Base-by-base conservation (phyloP, 2,329 filamentous ascomycete genomes). In the Microsporum ferrugineum region DNA sequence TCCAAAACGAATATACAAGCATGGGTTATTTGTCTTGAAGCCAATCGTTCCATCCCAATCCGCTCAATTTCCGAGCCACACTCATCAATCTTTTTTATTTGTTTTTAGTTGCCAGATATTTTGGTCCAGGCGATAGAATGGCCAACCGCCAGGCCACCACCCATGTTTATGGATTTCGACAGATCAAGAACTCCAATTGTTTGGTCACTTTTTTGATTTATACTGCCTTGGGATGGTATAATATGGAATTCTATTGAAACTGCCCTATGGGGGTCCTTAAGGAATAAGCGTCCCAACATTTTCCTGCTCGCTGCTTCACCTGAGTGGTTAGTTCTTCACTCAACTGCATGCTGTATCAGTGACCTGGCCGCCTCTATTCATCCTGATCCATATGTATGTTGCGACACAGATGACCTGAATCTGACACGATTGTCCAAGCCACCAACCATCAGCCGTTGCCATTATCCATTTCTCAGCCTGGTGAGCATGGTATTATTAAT, bases 31-130 rank as follows among this genome's bases (percentile, higher is more conserved):
- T 8, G n/a, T 8, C 29, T 17, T 6, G 8, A 6, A 31, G 29
- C 49, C 49, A 55, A 55, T 55, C 29, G 49, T 33, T 55, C 36
- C 17, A 12, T 31, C 31, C 49, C 12, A 6, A n/a, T 23, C 49
- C 49, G 49, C 10, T 36, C 12, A 55, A 55, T 55, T 55, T 34
- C 49, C 49, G 49, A 55, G 49, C 49, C 49, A 55, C 31, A 53
- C 31, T 36, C 36, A n/a, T 41, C 12, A 41, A 14, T 39, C 12
- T 38, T 38, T 38, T 38, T 38, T 38, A 8, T 38, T 38, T 38
- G 7, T 38, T 38, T 38, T 38, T 39, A 33, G 8, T 55, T 34
- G 49, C 27, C 49, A 33, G 49, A 34, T 34, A 55, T 55, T 55
- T 55, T 55, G 49, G 31, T 31, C n/a, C 33, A 23, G 49, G 23